Evolutionary conservation across 129 eudicot genomes (phyloP).

Genomic region (Arctium minus): DNA sequence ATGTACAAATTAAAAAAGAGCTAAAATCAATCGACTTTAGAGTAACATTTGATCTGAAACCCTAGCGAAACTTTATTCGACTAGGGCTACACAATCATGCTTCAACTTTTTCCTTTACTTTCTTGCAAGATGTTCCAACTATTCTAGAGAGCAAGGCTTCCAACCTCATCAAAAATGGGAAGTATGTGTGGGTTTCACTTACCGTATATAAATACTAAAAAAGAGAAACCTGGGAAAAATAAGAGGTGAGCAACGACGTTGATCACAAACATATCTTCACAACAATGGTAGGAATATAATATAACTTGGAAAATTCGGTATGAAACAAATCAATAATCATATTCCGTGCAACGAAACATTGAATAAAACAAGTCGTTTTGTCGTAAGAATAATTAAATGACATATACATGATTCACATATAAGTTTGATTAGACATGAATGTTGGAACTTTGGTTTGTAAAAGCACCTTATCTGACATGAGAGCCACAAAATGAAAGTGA

Average conservation of each 20-base stretch:
- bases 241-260: neutral
- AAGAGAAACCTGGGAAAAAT: too few relatives aligned
- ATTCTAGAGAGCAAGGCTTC: neutral
- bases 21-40: neutral
- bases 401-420: too few relatives aligned
- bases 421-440: too few relatives aligned
- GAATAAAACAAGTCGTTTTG: neutral
- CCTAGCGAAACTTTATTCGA: neutral
- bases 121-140: neutral
- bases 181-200: neutral
- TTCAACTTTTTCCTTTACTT: neutral
- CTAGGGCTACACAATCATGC: neutral
- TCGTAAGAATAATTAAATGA: too few relatives aligned
- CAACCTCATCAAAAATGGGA: neutral
- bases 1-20: neutral
- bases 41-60: neutral
- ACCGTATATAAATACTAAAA: too few relatives aligned
- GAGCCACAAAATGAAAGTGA: too few relatives aligned
- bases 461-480: too few relatives aligned
- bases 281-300: too few relatives aligned
- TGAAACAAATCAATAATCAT: neutral
- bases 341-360: neutral
- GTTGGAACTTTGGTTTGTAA: too few relatives aligned
- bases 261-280: too few relatives aligned
- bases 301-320: neutral